Evolutionary conservation across 1,284 basidiomycete species (phyloP), one percentile per base, ranked within the genome.

Genomic region (Bjerkandera adusta): DNA sequence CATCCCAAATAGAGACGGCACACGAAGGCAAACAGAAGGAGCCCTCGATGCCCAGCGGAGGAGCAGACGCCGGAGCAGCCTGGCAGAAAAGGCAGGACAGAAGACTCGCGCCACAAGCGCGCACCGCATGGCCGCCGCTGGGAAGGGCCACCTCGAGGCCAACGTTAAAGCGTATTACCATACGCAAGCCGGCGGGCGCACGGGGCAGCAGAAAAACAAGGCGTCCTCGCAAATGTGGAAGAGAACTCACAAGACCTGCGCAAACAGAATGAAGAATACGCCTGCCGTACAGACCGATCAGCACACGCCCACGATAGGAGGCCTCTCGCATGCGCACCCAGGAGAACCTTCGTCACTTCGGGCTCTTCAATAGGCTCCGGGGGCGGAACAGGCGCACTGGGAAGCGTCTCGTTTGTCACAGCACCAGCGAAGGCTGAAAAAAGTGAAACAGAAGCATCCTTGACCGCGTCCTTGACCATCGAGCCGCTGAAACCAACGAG

Each of bases 401-500:
- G 34, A 15, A n/a, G 34, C 6, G 29, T 20, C 30, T 16, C 18
- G 32, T 30, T 32, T 18, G 36, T 10, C 6, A 21, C 34, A 21
- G 51, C 42, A 24, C 41, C 45, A n/a, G 49, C 43, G 35, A 36
- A 43, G 15, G 36, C 49, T 22, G 41, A 36, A 20, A 43, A 35
- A n/a, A 35, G 20, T 26, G 40, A 53, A 41, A 39, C 45, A 36
- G 49, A 47, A 47, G 26, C 67, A 60, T 83, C 76, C 56, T 78
- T 79, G 55, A 81, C 66, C 5, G 77, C 70, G 54, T 90, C 81
- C 67, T 91, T 89, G 66, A 89, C 79, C 58, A 96, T 75, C 33
- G 91, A 92, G 41, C 95, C 94, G 47, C 91, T 91, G 49, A 89
- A 83, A 3, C 97, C 97, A 24, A 99, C 97, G 36, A 99, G 71